Evolutionary conservation across 2,329 filamentous ascomycete genomes (phyloP), one percentile per base, ranked within the genome.

Genomic region (Neonectria ditissima): DNA sequence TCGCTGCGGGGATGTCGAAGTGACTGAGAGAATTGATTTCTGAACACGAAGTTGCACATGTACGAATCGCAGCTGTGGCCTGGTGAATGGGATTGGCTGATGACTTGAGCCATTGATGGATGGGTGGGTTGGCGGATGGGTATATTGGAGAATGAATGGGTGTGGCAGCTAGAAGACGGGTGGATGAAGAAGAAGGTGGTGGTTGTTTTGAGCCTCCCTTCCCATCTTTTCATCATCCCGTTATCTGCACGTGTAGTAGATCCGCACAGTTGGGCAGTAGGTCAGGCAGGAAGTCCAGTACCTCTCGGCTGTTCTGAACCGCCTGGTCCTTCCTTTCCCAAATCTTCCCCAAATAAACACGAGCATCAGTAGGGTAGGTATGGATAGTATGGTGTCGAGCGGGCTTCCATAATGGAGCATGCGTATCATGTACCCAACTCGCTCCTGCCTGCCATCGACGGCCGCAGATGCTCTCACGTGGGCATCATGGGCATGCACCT

Each of bases 381-480:
- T 6, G 2, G n/a, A n/a, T n/a, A 14, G 34, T 37, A n/a, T 14
- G 34, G 34, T 8, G 34, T 37, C 16, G 8, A 37, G 3, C 16
- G 8, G n/a, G 3, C 16, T n/a, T 37, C 34, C 34, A 37, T 37
- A 7, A 28, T 16, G 43, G 20, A 22, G 43, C 43, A 44, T 22
- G 9, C 10, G 18, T 18, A 39, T 37, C 18, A 26, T 6, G 24
- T 26, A 26, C 24, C 24, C 41, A 37, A 59, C 48, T 45, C 28
- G 37, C 41, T 39, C 39, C 56, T 16, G n/a, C 39, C 56, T 16
- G n/a, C 41, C 24, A n/a, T 30, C 20, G 30, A 43, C 32, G 50
- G 57, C 32, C 32, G 51, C 32, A 54, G 41, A 55, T 16, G 6
- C 22, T 41, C 24, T 59, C 50, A 54, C 34, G 34, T 37, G 34